Conservation (phyloP, 2,329 filamentous ascomycete species). For the Xylariaceae sp. region DNA sequence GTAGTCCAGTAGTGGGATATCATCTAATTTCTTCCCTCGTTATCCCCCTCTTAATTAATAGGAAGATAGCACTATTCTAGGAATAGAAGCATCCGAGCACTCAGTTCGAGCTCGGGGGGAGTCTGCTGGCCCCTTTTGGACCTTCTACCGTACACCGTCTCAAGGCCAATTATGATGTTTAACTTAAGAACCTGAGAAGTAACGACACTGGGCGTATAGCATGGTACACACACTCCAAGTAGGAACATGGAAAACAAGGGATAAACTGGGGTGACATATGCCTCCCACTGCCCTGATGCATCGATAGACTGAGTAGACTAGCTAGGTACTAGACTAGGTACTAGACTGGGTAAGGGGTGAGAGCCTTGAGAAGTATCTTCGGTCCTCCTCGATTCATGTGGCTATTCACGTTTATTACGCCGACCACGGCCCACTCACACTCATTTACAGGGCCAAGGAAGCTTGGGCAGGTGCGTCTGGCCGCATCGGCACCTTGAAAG, state of each 20-base stretch:
- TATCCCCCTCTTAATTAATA: no score
- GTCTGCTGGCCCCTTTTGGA: not conserved
- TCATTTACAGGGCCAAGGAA: constrained; percentile 19
- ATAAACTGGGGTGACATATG: constrained; percentile 6
- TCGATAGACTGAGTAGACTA: not conserved
- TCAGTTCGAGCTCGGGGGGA: not conserved
- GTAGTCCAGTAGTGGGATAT: no score
- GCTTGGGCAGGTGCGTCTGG: constrained; percentile 10
- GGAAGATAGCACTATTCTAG: not conserved
- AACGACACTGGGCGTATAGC: no score
- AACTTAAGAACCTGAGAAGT: constrained; percentile 1
- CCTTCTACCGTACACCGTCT: no score
- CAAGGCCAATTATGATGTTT: not conserved
- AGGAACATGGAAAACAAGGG: no score
- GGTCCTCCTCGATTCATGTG: constrained; percentile 2
- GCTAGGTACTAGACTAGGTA: not conserved
- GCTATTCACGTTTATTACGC: not conserved
- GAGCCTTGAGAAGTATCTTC: no score
- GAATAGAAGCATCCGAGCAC: not conserved
- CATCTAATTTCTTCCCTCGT: no score
- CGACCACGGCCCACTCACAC: constrained; percentile 20
- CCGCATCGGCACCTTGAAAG: constrained; percentile 8
- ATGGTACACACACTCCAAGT: no score
- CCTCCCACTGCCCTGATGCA: not conserved
- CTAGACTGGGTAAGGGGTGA: not conserved